Conservation (phyloP, 805 yeast species). For the Candida golubevii region DNA sequence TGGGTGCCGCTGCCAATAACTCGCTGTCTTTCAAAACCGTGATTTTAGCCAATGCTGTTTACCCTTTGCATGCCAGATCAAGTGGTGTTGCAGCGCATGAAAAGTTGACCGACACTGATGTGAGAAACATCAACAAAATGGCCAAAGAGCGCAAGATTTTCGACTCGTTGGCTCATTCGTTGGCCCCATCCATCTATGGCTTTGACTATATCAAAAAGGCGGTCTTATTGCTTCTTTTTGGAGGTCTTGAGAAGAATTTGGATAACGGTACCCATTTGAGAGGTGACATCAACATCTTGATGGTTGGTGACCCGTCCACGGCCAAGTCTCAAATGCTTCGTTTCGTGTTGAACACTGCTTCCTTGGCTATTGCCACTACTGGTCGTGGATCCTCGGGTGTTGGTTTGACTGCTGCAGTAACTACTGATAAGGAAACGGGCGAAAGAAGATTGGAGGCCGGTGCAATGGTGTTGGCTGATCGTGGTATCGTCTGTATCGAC, state of each 20-base stretch:
- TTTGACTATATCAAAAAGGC: slow-evolving; percentile 90
- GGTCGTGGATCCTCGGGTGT: slow-evolving; percentile 99
- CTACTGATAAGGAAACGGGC: slow-evolving; percentile 94
- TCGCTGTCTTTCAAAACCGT: slow-evolving; percentile 74
- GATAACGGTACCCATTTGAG: slow-evolving; percentile 95
- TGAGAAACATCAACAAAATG: slow-evolving; percentile 78
- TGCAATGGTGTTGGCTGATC: slow-evolving; percentile 97
- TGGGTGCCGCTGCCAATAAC: slow-evolving; percentile 66
- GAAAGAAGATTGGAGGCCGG: slow-evolving; percentile 97
- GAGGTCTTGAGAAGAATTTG: slow-evolving; percentile 91
- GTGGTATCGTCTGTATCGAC: slow-evolving; percentile 97
- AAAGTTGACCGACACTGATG: slow-evolving; percentile 71
- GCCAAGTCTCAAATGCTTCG: slow-evolving; percentile 95
- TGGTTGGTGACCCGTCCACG: slow-evolving; percentile 99
- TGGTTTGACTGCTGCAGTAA: slow-evolving; percentile 98
- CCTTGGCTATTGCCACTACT: slow-evolving; percentile 94
- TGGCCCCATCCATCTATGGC: slow-evolving; percentile 96
- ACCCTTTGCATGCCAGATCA: slow-evolving; percentile 83
- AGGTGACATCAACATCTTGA: slow-evolving; percentile 92
- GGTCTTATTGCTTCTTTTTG: slow-evolving; percentile 81
- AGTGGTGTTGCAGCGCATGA: slow-evolving; percentile 74
- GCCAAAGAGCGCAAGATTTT: slow-evolving; percentile 69
- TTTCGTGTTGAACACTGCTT: slow-evolving; percentile 91
- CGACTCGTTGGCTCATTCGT: slow-evolving; percentile 73
- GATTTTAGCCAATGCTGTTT: slow-evolving; percentile 84